phyloP scores from a whole-genome alignment of 2,329 filamentous ascomycete species.

The Aspergillus bombycis region DNA sequence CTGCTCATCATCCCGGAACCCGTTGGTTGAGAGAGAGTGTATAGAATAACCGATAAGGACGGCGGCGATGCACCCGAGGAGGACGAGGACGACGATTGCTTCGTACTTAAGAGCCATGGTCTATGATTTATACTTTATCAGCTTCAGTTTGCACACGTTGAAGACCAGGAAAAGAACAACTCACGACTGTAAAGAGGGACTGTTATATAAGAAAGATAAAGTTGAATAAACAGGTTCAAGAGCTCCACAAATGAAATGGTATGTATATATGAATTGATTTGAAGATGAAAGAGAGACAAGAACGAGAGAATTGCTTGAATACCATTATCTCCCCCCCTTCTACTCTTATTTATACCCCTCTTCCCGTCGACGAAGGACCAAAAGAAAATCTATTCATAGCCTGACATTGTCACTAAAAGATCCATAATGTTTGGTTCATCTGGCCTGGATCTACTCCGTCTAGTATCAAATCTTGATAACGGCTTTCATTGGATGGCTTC shows the following conservation, averaged over 20 bases:
- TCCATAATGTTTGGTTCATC: not conserved
- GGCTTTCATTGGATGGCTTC: not conserved
- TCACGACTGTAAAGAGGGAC: not conserved
- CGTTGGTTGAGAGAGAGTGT: conserved; percentile 21
- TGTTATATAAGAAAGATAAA: not conserved
- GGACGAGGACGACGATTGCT: conserved; percentile 19
- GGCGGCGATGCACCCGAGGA: conserved; percentile 27
- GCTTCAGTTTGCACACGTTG: not conserved
- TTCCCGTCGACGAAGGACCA: not conserved
- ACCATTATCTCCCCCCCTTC: not conserved
- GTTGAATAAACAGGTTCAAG: not conserved
- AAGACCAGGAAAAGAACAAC: not conserved
- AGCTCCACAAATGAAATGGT: not conserved
- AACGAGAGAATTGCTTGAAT: not conserved
- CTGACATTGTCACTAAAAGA: not conserved
- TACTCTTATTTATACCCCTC: not conserved
- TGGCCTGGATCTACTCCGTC: not conserved
- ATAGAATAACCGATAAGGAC: conserved; percentile 34
- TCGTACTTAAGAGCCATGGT: not conserved
- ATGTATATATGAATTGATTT: not conserved
- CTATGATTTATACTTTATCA: not conserved
- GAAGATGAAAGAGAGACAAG: not conserved
- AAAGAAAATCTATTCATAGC: conserved; percentile 5
- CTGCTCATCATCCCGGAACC: conserved; percentile 19
- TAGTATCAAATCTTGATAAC: not conserved